Conservation (phyloP, 1,139 yeast genomes). For the Yamadazyma triangularis region DNA sequence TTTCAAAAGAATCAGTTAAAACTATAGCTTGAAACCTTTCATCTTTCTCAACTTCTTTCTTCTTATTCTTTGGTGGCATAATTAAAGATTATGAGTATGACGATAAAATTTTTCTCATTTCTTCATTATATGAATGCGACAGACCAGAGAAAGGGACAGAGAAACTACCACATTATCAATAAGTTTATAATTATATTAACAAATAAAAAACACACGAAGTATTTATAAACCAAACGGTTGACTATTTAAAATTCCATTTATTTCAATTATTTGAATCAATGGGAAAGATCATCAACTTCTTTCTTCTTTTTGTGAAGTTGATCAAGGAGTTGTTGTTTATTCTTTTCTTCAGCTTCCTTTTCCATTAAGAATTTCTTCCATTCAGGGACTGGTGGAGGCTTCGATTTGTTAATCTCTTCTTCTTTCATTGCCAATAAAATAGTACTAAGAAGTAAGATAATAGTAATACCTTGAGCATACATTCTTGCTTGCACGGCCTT, state of each 20-base stretch:
- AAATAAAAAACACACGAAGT: no score
- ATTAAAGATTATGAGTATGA: no score
- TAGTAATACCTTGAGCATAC: conserved; percentile 85
- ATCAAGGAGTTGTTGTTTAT: conserved; percentile 3
- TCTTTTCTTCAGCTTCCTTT: conserved; percentile 20
- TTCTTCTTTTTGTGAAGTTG: background rate
- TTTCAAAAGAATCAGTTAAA: conserved; percentile 87
- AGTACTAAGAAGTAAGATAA: conserved; percentile 58
- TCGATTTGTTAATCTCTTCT: conserved; percentile 39
- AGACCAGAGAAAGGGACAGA: no score
- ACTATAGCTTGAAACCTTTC: conserved; percentile 90
- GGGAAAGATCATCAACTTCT: background rate
- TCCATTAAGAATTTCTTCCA: conserved; percentile 30
- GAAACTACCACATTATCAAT: no score
- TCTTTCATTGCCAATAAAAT: conserved; percentile 62
- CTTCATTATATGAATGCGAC: no score
- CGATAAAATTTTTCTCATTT: background rate
- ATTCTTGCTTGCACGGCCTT: conserved; percentile 91
- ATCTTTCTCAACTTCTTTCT: conserved; percentile 58
- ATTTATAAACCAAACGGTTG: no score
- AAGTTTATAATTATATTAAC: no score
- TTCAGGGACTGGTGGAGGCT: conserved; percentile 37
- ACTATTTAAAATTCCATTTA: no score
- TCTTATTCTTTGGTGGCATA: conserved; percentile 45
- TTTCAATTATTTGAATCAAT: no score